Conservation (phyloP, 768 basidiomycete species). For the Mycena vitilis region DNA sequence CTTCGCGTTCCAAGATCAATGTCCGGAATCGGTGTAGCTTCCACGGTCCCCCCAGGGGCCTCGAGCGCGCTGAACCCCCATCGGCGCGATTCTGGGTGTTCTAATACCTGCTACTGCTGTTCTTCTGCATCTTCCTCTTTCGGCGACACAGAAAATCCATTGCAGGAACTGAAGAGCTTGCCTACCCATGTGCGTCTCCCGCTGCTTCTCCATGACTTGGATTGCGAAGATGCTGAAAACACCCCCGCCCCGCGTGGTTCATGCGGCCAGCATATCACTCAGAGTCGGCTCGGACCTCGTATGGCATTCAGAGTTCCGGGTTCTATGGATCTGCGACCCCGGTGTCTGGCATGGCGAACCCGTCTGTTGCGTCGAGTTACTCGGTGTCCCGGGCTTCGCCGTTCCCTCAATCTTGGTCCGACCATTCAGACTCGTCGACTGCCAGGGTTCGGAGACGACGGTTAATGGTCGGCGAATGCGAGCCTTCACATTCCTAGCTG, state of each 20-base stretch:
- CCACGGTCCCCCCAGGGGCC: neutral
- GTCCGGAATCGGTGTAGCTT: constrained; percentile 1
- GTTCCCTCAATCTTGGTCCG: neutral
- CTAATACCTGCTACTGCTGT: constrained; percentile 16
- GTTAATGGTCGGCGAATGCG: neutral
- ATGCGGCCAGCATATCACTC: constrained; percentile 20
- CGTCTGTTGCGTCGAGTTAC: neutral
- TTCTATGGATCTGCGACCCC: neutral
- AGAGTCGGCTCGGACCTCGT: neutral
- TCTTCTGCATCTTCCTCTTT: constrained; percentile 18
- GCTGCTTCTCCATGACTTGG: too few species aligned
- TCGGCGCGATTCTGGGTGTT: constrained; percentile 13
- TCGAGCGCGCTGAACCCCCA: neutral
- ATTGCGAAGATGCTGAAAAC: neutral
- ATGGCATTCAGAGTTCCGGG: constrained; percentile 4
- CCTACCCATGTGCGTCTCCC: neutral
- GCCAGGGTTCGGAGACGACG: neutral
- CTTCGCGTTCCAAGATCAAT: neutral
- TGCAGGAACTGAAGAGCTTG: constrained; percentile 8
- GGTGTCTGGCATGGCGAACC: neutral
- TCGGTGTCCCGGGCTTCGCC: constrained; percentile 8
- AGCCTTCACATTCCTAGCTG: constrained; percentile 2
- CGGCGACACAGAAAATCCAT: constrained; percentile 7
- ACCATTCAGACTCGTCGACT: neutral
- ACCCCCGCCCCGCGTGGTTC: constrained; percentile 19